Conservation (phyloP, 306 rosid genomes). For the Quercus cerris region DNA sequence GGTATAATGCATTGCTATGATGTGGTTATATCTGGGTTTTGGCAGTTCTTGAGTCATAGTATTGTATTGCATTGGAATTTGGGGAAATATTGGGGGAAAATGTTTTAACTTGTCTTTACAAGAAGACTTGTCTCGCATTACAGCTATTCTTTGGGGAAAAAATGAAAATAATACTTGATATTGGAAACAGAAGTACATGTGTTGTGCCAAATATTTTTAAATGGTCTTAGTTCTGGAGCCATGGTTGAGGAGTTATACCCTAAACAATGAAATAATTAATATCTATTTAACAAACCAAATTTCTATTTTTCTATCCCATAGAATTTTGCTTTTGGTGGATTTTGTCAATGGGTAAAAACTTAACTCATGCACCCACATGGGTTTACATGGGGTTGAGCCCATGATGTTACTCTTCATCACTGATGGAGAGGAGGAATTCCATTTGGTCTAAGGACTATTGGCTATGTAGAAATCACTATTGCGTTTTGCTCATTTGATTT, state of each 20-base stretch:
- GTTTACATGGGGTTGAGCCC: neutral
- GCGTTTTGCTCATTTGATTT: neutral
- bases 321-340: neutral
- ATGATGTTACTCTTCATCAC: neutral
- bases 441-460: neutral
- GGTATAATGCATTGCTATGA: constrained; percentile 41
- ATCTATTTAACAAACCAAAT: neutral
- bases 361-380: neutral
- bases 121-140: neutral
- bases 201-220: neutral
- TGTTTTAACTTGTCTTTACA: neutral
- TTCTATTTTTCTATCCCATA: neutral
- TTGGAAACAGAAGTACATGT: neutral
- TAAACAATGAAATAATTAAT: neutral
- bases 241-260: neutral
- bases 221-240: neutral
- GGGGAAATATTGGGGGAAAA: neutral
- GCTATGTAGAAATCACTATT: neutral
- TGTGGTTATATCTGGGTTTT: neutral
- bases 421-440: neutral
- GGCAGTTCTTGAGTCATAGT: neutral
- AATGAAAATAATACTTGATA: neutral
- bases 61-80: neutral
- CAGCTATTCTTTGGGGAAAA: neutral
- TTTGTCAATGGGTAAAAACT: neutral